A percentile compares a stretch with the other conserved stretches of the same genome.
These are phyloP conservation scores for Pichia scutulata DNA, from an alignment of 805 yeast species.

Conservation along the genomic window DNA sequence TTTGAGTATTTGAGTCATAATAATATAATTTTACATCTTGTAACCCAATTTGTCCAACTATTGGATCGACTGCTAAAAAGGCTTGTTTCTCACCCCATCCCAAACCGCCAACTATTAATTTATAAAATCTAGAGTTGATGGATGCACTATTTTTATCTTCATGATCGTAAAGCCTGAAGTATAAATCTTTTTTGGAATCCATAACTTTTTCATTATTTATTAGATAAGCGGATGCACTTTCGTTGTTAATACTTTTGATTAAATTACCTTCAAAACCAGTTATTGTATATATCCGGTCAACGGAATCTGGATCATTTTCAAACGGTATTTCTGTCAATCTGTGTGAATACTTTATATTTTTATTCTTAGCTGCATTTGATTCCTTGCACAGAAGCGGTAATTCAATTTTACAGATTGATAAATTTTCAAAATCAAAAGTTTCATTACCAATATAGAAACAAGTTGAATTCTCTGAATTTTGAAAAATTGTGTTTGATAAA, in stretches of 20 bases:
- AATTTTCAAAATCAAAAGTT: conserved; percentile 1
- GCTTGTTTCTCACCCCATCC: conserved; percentile 68
- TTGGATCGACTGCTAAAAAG: conserved; percentile 58
- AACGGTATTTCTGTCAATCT: conserved; percentile 13
- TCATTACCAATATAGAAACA: conserved; percentile 17
- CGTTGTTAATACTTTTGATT: conserved; percentile 45
- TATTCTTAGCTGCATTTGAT: conserved; percentile 1
- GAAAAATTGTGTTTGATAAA: conserved; percentile 24
- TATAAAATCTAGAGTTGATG: conserved; percentile 29
- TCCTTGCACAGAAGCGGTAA: not conserved
- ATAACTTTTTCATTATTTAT: conserved; percentile 36
- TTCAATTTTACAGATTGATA: not conserved
- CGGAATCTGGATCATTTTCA: conserved; percentile 5
- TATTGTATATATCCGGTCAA: conserved; percentile 28
- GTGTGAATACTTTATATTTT: conserved; percentile 1
- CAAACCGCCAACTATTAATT: conserved; percentile 68
- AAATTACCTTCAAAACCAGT: conserved; percentile 51
- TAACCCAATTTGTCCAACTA: conserved; percentile 30
- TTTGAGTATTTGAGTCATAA: not conserved
- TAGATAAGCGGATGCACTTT: conserved; percentile 50
- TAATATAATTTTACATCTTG: conserved; percentile 17
- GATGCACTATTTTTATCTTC: not conserved
- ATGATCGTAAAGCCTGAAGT: conserved; percentile 14
- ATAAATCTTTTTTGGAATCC: conserved; percentile 19
- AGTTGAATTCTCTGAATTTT: conserved; percentile 19